Conservation (phyloP, 495 filamentous ascomycete species). For the Collariella sp. region DNA sequence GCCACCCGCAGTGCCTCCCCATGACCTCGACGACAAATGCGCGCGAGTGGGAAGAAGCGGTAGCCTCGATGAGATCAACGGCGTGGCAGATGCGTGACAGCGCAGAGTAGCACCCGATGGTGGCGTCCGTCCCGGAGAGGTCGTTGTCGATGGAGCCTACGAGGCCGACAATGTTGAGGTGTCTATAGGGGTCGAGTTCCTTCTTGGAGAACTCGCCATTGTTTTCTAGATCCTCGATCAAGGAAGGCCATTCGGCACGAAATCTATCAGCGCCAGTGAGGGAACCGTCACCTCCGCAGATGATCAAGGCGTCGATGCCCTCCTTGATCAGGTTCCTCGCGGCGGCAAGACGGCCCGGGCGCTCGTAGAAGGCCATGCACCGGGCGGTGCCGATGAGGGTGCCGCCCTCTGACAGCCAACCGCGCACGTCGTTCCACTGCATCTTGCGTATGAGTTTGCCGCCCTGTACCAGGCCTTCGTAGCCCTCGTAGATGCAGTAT, state of each 20-base stretch:
- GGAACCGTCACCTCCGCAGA: slow-evolving; percentile 95
- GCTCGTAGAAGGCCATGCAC: slow-evolving; percentile 81
- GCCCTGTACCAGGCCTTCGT: slow-evolving; percentile 88
- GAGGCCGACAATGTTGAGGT: slow-evolving; percentile 90
- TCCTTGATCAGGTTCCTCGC: slow-evolving; percentile 89
- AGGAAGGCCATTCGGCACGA: slow-evolving; percentile 77
- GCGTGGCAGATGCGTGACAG: slow-evolving; percentile 85
- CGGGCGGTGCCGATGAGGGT: slow-evolving; percentile 95
- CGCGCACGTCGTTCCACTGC: slow-evolving; percentile 91
- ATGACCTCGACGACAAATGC: slow-evolving; percentile 99
- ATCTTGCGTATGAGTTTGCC: slow-evolving; percentile 79
- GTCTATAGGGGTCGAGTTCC: slow-evolving; percentile 61
- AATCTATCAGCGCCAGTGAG: slow-evolving; percentile 95
- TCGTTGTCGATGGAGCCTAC: slow-evolving; percentile 99
- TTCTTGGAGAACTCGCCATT: slow-evolving; percentile 57
- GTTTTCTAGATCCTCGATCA: slow-evolving; percentile 73
- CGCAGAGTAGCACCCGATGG: slow-evolving; percentile 94
- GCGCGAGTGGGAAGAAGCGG: slow-evolving; percentile 90
- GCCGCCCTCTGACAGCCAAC: slow-evolving; percentile 88
- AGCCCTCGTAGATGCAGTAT: slow-evolving; percentile 89
- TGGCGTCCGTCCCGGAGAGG: slow-evolving; percentile 92
- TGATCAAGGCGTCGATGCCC: slow-evolving; percentile 92
- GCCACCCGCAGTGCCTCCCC: slow-evolving; percentile 98
- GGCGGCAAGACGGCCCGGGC: slow-evolving; percentile 67
- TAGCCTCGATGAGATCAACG: slow-evolving; percentile 94